These are phyloP conservation scores for Glarea lozoyensis DNA, from an alignment of 495 filamentous ascomycete species.

Conservation along the genomic window DNA sequence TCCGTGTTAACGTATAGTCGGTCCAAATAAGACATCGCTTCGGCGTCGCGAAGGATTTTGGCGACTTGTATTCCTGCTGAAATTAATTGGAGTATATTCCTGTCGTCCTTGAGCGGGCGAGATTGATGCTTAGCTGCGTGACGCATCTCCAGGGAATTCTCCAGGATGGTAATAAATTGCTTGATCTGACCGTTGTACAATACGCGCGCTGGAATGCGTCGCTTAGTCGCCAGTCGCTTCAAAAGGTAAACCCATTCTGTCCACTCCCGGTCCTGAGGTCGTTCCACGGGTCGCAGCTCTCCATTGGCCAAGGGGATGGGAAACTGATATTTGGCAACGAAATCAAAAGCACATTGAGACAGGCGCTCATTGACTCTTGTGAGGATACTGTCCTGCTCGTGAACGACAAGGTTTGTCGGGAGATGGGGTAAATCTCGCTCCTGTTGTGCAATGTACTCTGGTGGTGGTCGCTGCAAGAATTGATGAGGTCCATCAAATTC, in stretches of 20 bases:
- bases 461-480: constrained; percentile 57
- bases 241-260: constrained; percentile 87
- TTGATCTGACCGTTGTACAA: constrained; percentile 87
- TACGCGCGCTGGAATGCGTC: constrained; percentile 72
- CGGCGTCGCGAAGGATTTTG: constrained; percentile 74
- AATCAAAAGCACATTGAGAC: constrained; percentile 79
- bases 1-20: constrained; percentile 63
- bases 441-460: constrained; percentile 59
- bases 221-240: constrained; percentile 76
- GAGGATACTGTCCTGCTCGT: constrained; percentile 77
- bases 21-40: constrained; percentile 73
- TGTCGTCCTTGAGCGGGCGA: constrained; percentile 78
- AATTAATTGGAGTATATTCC: constrained; percentile 79
- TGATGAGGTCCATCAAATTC: constrained; percentile 85
- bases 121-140: constrained; percentile 77
- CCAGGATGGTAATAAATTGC: constrained; percentile 72
- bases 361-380: constrained; percentile 73
- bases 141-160: constrained; percentile 79
- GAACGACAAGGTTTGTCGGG: constrained; percentile 70
- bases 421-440: constrained; percentile 73
- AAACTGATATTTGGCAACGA: constrained; percentile 83
- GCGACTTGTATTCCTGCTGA: constrained; percentile 80
- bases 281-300: constrained; percentile 71
- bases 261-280: constrained; percentile 78
- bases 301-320: constrained; percentile 67